Evolutionary conservation across 495 filamentous ascomycete genomes (phyloP).

Genomic region (Glarea lozoyensis): DNA sequence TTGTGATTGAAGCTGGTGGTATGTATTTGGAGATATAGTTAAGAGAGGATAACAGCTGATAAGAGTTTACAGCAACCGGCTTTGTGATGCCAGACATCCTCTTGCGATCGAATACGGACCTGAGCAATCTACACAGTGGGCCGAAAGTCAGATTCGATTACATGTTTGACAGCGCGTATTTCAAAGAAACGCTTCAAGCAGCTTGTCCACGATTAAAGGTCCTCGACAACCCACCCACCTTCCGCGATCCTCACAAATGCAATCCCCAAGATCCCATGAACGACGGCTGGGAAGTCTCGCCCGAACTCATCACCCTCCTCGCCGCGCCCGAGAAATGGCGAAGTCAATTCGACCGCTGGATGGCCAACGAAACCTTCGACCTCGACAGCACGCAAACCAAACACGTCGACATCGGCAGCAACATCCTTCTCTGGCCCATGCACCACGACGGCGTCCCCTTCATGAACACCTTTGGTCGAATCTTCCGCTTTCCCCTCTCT

Average conservation of each 20-base stretch:
- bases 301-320: too few species aligned
- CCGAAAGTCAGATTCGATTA: constrained; percentile 23
- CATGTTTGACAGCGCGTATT: constrained; percentile 36
- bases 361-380: constrained; percentile 1
- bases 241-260: background rate
- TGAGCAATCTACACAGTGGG: too few species aligned
- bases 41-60: too few species aligned
- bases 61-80: constrained; percentile 25
- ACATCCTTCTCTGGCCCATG: constrained; percentile 33
- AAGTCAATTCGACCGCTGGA: constrained; percentile 11
- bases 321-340: constrained; percentile 10
- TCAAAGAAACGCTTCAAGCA: constrained; percentile 23
- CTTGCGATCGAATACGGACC: constrained; percentile 25
- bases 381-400: constrained; percentile 11
- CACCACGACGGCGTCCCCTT: constrained; percentile 18
- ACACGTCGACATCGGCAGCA: constrained; percentile 15
- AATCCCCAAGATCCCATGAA: background rate
- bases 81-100: constrained; percentile 34
- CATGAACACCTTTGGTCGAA: constrained; percentile 23
- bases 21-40: background rate
- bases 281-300: too few species aligned
- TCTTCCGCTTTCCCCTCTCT: constrained; percentile 21
- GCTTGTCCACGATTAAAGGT: constrained; percentile 31
- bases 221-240: constrained; percentile 1
- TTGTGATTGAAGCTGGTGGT: constrained; percentile 40